Evolutionary conservation across 1,284 basidiomycete genomes (phyloP).

Genomic region (Ustilago tritici): DNA sequence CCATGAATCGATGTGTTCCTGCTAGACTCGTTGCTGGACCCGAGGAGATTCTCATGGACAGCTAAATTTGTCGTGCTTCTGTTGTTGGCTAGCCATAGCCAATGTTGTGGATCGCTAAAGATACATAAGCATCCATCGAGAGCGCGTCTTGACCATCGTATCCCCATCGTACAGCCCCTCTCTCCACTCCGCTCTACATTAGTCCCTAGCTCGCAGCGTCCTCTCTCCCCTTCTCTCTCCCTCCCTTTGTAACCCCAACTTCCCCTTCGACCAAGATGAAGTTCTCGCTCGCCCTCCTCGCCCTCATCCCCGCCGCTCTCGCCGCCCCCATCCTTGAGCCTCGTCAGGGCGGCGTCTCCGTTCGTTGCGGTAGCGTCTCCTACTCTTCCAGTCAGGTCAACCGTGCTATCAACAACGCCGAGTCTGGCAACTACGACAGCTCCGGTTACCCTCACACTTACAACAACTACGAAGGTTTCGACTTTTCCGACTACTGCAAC

Average conservation of each 20-base stretch:
- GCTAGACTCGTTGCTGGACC: not conserved
- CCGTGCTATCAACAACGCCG: constrained; percentile 49
- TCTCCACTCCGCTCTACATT: not conserved
- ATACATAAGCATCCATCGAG: constrained; percentile 14
- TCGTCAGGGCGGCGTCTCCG: constrained; percentile 46
- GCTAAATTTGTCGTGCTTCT: not conserved
- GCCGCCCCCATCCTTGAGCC: constrained; percentile 51
- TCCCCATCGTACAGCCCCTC: not conserved
- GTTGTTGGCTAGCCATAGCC: not conserved
- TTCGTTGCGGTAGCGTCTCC: constrained; percentile 44
- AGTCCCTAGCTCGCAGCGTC: not conserved
- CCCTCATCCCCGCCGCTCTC: constrained; percentile 41
- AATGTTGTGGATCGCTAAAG: not conserved
- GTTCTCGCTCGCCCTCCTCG: constrained; percentile 45
- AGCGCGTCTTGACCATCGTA: not conserved
- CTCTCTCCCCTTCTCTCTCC: constrained; percentile 6
- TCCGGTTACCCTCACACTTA: constrained; percentile 53
- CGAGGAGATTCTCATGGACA: not conserved
- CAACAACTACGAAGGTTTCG: constrained; percentile 55
- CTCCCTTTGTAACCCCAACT: not conserved
- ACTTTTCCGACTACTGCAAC: constrained; percentile 57
- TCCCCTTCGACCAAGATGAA: constrained; percentile 33
- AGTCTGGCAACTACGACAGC: constrained; percentile 29
- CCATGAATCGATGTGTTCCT: not conserved
- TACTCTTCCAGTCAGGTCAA: constrained; percentile 48